Base-by-base conservation (phyloP, 140 eudicot species). In the Stevia rebaudiana region DNA sequence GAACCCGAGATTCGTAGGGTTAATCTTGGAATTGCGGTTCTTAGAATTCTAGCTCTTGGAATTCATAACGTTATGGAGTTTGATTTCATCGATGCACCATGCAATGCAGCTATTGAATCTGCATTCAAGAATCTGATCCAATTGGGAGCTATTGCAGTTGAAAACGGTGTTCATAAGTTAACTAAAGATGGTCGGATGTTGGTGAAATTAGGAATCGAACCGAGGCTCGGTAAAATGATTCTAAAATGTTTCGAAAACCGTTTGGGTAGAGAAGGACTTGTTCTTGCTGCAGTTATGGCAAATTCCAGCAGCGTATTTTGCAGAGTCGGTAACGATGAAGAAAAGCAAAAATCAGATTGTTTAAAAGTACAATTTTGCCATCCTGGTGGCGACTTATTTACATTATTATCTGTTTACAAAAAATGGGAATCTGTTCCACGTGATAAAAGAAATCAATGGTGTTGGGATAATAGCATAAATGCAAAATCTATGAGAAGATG, bases 401-500 rank as follows among this genome's bases (percentile, higher is more conserved):
- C 96, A 19, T 76, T 87, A 71, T 80, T 91, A 6, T 76, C 96
- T 11, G 98, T 91, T 69, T 87, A 82, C 78, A 79, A 68, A 51
- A 79, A 71, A 54, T 87, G 98, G 98, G 95, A 91, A 66, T 49
- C 57, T 11, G 67, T 80, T 36, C 83, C 88, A 2, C 33, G 31
- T 5, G 82, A 76, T 33, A 77, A 50, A 44, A 79, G 67, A 40
- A 91, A 79, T 43, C 75, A 41, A 23, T 91, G 98, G 98, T 91
- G 98, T 75, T 91, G 98, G 98, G 91, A 83, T 16, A 87, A 87
- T 51, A 91, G 98, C 61, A 87, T 91, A 21, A 91, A 91, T 66
- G 96, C 96, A 3, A 91, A 87, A 77, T 76, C 98, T 35, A 76
- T 91, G 95, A 65, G 82, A 25, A 84, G 98, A 69, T 91, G 98